Evolutionary conservation across 805 yeast genomes (phyloP).

Genomic region (Debaryomyces castellii): DNA sequence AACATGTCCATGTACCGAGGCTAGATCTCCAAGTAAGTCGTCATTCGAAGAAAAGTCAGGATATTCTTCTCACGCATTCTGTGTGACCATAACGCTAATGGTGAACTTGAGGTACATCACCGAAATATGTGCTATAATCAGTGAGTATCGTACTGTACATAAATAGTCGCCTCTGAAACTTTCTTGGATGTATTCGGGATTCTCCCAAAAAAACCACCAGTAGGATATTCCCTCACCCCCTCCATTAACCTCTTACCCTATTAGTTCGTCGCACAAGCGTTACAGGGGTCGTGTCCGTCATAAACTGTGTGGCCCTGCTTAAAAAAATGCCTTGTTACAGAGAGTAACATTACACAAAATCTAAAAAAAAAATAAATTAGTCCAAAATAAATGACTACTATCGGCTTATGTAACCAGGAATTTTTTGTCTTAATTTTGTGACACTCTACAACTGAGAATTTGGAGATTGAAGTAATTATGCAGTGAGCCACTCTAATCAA

Average conservation of each 20-base stretch:
- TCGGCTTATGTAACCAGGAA: neutral
- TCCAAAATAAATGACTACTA: neutral
- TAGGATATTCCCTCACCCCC: neutral
- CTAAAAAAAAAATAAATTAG: neutral
- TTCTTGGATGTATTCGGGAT: neutral
- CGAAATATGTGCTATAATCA: neutral
- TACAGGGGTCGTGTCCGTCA: neutral
- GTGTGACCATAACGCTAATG: too few relatives aligned
- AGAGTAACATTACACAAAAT: neutral
- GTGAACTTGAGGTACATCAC: too few relatives aligned
- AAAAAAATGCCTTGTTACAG: neutral
- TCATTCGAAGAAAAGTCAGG: neutral
- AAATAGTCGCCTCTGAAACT: neutral
- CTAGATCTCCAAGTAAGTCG: neutral
- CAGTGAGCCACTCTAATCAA: slow-evolving; percentile 1
- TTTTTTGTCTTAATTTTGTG: neutral
- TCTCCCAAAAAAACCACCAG: neutral
- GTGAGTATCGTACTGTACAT: neutral
- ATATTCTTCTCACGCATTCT: too few relatives aligned
- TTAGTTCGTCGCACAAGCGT: neutral
- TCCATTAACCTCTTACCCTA: neutral
- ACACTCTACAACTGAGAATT: neutral
- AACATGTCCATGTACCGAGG: neutral
- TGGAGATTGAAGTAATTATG: neutral
- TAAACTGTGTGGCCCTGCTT: neutral